Conservation (phyloP, 306 rosid species). For the Sicyos edulis region DNA sequence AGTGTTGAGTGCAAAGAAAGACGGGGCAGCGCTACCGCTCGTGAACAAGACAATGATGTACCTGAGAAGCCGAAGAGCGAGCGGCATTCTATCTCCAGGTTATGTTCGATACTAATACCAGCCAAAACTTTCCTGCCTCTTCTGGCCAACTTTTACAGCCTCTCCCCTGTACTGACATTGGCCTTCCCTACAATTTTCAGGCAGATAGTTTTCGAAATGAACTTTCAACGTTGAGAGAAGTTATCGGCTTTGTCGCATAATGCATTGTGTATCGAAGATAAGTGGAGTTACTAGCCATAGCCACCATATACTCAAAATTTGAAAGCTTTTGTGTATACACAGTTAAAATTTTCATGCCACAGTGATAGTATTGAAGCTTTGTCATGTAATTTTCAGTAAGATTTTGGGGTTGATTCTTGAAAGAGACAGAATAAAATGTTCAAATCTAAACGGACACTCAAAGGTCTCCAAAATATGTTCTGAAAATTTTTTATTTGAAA, state of each 20-base stretch:
- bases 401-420: background rate
- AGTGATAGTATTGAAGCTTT: background rate
- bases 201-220: background rate
- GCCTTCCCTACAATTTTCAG: conserved; percentile 12
- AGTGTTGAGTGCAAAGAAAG: conserved; percentile 63
- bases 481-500: too few species aligned
- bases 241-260: background rate
- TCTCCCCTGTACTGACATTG: conserved; percentile 8
- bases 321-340: background rate
- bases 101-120: background rate
- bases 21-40: conserved; percentile 66
- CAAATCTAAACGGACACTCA: too few species aligned
- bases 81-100: conserved; percentile 2
- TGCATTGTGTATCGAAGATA: background rate
- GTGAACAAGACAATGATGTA: conserved; percentile 91
- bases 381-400: background rate
- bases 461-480: too few species aligned
- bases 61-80: conserved; percentile 26
- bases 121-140: background rate
- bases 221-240: background rate
- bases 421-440: background rate
- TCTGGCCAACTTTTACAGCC: conserved; percentile 2
- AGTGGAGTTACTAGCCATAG: background rate
- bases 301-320: background rate
- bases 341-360: background rate